These are phyloP conservation scores for Macrolepiota albuminosa DNA, from an alignment of 768 basidiomycete genomes.

Conservation along the genomic window DNA sequence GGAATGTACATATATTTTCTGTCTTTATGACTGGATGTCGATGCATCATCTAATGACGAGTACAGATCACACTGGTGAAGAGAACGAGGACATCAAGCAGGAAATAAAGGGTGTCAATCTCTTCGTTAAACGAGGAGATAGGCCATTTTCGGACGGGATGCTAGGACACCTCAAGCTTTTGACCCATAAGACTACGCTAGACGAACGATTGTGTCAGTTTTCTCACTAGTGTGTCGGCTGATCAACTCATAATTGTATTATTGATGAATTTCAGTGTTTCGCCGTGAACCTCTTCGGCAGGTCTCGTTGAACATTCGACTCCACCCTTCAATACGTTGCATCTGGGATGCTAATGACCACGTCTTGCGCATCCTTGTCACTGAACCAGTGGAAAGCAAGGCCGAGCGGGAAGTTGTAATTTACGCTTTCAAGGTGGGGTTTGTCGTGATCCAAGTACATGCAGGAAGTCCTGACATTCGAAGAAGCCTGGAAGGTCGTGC, in stretches of 20 bases:
- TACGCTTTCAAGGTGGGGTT: constrained; percentile 59
- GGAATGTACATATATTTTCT: constrained; percentile 13
- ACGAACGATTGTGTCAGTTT: constrained; percentile 44
- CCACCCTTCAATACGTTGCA: constrained; percentile 49
- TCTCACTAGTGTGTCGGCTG: neutral
- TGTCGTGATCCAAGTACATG: neutral
- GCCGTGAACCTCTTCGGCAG: constrained; percentile 66
- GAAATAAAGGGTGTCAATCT: constrained; percentile 61
- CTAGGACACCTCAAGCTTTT: constrained; percentile 59
- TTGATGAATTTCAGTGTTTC: constrained; percentile 44
- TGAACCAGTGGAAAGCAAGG: constrained; percentile 33
- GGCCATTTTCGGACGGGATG: constrained; percentile 55
- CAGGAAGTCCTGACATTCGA: constrained; percentile 9
- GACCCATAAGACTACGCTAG: constrained; percentile 32
- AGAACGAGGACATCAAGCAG: constrained; percentile 50
- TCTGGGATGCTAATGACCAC: constrained; percentile 51
- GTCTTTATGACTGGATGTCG: neutral
- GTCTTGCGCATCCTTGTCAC: constrained; percentile 51
- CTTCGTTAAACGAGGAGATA: constrained; percentile 52
- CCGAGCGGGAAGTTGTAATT: constrained; percentile 41
- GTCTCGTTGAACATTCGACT: constrained; percentile 65
- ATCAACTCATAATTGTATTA: neutral
- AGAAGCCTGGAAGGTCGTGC: constrained; percentile 40
- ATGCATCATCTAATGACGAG: neutral
- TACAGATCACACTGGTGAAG: constrained; percentile 57